Evolutionary conservation across 1,284 basidiomycete genomes (phyloP), one percentile per base, ranked within the genome.

Genomic region (Leccinum pallidistipes): DNA sequence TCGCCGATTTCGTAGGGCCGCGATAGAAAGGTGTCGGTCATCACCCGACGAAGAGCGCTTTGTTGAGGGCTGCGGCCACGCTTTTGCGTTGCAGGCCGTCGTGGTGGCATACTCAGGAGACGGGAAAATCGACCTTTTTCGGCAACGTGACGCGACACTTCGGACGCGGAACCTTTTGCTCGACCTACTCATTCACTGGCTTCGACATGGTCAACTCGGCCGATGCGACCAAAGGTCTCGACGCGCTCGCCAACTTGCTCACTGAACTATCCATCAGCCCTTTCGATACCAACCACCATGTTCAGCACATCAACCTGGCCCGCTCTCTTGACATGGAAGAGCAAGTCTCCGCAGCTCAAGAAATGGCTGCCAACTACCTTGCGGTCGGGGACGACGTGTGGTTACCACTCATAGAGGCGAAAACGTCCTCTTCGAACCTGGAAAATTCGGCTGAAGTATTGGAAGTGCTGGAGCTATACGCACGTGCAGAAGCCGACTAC

Each of bases 401-500:
- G 90, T 59, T 85, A 27, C 82, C 83, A 14, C 76, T 89, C 38
- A 79, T 92, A 40, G 76, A 84, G 14, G 74, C 77, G n/a, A 88
- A 85, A 68, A 73, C 81, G 57, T 70, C 75, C n/a, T 66, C 75
- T 2, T 74, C 79, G 4, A 77, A 87, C 65, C 59, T 87, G 32
- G 77, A 82, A 36, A 80, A 80, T 4, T 69, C 74, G 16, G 81
- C 85, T 54, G 83, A 80, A 12, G 77, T 87, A 24, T 69, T 82
- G 49, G 84, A 86, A 53, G 72, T 92, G 11, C 74, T 92, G 60
- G 81, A 82, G n/a, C 66, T 87, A 52, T 94, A 89, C 70, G 75
- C 80, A 50, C 82, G 80, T 52, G 92, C 93, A 16, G 91, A 93
- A 71, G 77, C 75, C 16, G 93, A 95, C 69, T 95, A 95, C 71